Conservation (phyloP, 2,329 filamentous ascomycete genomes). For the Tricladium varicosporioides region DNA sequence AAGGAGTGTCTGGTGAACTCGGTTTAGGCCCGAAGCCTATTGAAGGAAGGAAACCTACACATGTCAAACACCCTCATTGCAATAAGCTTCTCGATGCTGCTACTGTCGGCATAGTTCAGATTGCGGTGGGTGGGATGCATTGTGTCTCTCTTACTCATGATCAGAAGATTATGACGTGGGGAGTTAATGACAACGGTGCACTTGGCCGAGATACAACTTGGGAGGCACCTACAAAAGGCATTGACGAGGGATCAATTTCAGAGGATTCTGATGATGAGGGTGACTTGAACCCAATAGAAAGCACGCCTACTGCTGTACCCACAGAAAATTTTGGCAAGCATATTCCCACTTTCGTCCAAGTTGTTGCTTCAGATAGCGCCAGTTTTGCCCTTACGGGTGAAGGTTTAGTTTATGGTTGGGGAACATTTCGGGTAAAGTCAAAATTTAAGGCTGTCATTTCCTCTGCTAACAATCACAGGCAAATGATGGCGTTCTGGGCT, state of each 20-base stretch:
- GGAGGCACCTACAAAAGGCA: no score
- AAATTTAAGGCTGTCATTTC: background rate
- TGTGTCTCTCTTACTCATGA: constrained; percentile 71
- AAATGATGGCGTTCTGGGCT: constrained; percentile 63
- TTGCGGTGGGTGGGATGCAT: constrained; percentile 82
- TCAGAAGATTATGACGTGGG: constrained; percentile 80
- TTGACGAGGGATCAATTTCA: no score
- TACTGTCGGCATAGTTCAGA: constrained; percentile 65
- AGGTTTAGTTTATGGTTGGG: constrained; percentile 80
- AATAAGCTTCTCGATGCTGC: constrained; percentile 58
- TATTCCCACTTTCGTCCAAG: constrained; percentile 61
- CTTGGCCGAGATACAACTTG: constrained; percentile 72
- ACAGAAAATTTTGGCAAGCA: constrained; percentile 51
- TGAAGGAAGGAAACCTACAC: constrained; percentile 57
- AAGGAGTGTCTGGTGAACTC: constrained; percentile 75
- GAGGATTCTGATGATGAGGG: constrained; percentile 39
- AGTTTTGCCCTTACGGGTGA: constrained; percentile 73
- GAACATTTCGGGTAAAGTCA: constrained; percentile 65
- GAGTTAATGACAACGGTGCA: constrained; percentile 80
- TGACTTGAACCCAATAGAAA: constrained; percentile 59
- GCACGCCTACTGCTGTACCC: constrained; percentile 52
- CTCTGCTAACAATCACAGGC: constrained; percentile 39
- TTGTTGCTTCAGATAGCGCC: constrained; percentile 72
- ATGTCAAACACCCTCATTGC: constrained; percentile 70
- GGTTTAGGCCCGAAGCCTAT: constrained; percentile 68